phyloP scores from a whole-genome alignment of 2,329 filamentous ascomycete species.

The Curvularia sp. region DNA sequence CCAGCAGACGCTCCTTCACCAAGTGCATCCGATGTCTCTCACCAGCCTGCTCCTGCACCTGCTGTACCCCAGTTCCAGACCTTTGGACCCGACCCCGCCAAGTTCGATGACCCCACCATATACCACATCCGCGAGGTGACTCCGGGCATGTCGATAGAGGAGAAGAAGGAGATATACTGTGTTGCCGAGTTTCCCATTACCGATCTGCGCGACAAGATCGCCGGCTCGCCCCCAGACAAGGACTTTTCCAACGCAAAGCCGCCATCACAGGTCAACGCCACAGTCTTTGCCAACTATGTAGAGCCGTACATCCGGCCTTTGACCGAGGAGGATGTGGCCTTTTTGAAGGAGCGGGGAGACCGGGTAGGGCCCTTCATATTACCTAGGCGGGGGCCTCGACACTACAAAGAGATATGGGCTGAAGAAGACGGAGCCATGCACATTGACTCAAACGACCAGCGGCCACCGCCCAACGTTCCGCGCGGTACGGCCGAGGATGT shows the following conservation, averaged over 20 bases:
- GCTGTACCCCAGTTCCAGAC: constrained; percentile 77
- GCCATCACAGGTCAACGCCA: constrained; percentile 90
- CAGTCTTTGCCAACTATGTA: constrained; percentile 89
- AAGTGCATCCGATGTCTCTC: constrained; percentile 61
- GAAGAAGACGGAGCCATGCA: constrained; percentile 87
- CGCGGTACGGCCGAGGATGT: constrained; percentile 86
- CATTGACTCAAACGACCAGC: constrained; percentile 72
- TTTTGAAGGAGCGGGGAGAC: constrained; percentile 86
- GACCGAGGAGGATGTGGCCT: constrained; percentile 92
- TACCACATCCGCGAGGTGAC: constrained; percentile 86
- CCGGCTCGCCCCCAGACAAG: constrained; percentile 87
- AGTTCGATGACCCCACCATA: constrained; percentile 88
- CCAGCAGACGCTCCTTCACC: constrained; percentile 70
- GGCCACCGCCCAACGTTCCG: constrained; percentile 78
- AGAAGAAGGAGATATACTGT: constrained; percentile 85
- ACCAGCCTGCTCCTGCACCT: constrained; percentile 67
- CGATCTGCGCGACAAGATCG: constrained; percentile 83
- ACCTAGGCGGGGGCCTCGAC: constrained; percentile 80
- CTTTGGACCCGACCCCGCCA: constrained; percentile 90
- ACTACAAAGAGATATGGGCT: constrained; percentile 91
- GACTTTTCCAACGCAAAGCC: constrained; percentile 96
- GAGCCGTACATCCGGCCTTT: constrained; percentile 91
- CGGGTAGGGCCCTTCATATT: constrained; percentile 83
- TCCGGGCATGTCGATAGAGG: constrained; percentile 80
- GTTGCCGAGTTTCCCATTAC: constrained; percentile 82